Base-by-base conservation (phyloP, 176 grass and related monocot species). In the Cenchrus americanus region DNA sequence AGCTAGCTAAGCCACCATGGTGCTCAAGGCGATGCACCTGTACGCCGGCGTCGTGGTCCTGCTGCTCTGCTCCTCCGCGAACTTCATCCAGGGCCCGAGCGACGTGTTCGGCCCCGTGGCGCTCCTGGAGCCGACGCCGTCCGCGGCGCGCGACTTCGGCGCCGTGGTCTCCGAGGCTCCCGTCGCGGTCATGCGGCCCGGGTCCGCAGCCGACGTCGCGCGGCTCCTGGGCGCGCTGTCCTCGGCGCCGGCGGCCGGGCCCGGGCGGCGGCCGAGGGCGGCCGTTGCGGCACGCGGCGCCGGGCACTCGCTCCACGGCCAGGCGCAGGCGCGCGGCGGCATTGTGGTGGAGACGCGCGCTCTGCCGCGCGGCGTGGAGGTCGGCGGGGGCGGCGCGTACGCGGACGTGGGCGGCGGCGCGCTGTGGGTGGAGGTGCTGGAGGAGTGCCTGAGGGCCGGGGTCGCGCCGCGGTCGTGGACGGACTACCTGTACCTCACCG, bases 401-500 rank as follows among this genome's bases (percentile, higher is more conserved):
- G 94, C 92, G 14, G 92, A 97, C 87, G 94, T 92, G 23, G 83
- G 88, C 66, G 90, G 67, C 73, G 94, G 94, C 70, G 86, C 86
- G 67, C 80, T 97, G 10, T 97, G 94, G 94, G 85, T 89, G 57
- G 94, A 97, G 61, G 88, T 97, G 69, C 87, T 97, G 78, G 87
- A 97, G 86, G 94, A 83, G 63, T 94, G 90, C 77, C 85, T 97
- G 62, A 83, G 66, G 62, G 50, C 78, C 51, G 90, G 94, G 10
- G 63, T 97, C 49, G 90, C 94, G 61, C 94, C 94, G 80, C 83
- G 49, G 69, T 97, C 94, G 23, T 97, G 89, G 92, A 97, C 94
- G 23, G 92, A 97, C 74, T 97, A 97, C 88, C 41, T 97, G 68
- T 87, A 94, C 80, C 90, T 97, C 63, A 97, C 91, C 52, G 82